Evolutionary conservation across 2,329 filamentous ascomycete species (phyloP), one percentile per base, ranked within the genome.

Genomic region (Botryotinia calthae): DNA sequence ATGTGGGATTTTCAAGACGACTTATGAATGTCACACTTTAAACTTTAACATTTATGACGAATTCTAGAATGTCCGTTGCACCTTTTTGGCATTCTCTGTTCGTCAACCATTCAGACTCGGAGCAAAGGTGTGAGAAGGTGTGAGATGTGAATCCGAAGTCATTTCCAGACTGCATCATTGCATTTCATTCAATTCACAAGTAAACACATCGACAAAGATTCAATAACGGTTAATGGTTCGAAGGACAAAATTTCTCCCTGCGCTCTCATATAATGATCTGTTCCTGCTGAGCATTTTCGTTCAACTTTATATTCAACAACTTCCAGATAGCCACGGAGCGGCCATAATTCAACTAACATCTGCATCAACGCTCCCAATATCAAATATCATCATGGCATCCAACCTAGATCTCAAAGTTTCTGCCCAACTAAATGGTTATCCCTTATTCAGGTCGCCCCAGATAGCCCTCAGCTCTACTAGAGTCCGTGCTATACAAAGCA

Each of bases 211-310:
- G 20, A 40, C 7, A 5, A 51, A n/a, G 1, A 14, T 34, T 67
- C 1, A 8, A 28, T 2, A 12, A 22, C 5, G 1, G 12, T 56
- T 25, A 54, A 54, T 54, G 9, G 12, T 40, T 22, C 12, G 6
- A 54, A 28, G 0, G 16, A 5, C 0, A 2, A 12, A 6, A 6
- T 7, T 14, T 28, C 1, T 51, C 2, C 9, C 5, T 40, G 1
- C 1, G 1, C 7, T 16, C 16, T 28, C 20, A 67, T 54, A 42
- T 54, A 56, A 67, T 37, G 9, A 22, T 0, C 25, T 4, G 9
- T 54, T 18, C n/a, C 1, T 1, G 4, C 16, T 34, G 8, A 31
- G 28, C 9, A 4, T 58, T 20, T 28, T 20, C 12, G 7, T 37
- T 25, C 4, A 31, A 28, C 31, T 46, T 10, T 18, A 42, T 22